Percentiles rank a stretch among this genome's conserved stretches.
Evolutionary conservation across 768 basidiomycete genomes (phyloP).

Genomic region (Lentinula guzmanii): DNA sequence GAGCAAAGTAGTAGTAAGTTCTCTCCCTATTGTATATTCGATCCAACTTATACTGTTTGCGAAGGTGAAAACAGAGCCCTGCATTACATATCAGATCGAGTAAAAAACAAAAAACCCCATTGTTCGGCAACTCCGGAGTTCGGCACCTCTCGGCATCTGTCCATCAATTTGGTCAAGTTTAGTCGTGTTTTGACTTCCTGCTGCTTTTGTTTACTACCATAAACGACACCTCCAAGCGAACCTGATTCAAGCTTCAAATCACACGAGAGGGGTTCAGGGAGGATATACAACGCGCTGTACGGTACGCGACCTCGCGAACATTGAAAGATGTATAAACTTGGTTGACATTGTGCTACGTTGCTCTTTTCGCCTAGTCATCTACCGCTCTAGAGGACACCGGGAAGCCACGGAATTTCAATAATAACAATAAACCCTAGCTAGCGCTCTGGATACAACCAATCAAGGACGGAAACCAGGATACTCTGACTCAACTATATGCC

Average conservation of each 20-base stretch:
- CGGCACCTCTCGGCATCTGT: background rate
- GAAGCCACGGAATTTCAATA: background rate
- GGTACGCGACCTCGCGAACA: background rate
- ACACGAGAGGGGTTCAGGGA: background rate
- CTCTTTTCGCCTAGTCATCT: background rate
- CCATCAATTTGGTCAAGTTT: background rate
- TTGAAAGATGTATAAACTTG: background rate
- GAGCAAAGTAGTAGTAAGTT: no score
- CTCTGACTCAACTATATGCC: background rate
- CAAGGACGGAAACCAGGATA: background rate
- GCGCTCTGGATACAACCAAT: background rate
- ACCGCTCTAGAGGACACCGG: background rate
- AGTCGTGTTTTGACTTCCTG: background rate
- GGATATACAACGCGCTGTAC: background rate
- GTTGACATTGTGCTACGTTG: background rate
- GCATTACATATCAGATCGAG: no score
- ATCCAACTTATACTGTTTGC: no score
- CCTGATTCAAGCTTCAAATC: background rate
- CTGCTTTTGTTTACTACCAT: background rate
- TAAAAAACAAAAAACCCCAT: no score
- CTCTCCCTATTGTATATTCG: no score
- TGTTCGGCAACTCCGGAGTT: no score
- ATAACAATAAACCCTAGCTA: constrained; percentile 1
- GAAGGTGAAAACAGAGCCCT: no score
- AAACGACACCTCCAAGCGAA: background rate